These are phyloP conservation scores for Pugionium dolabratum DNA, from an alignment of 345 rosid species.

Conservation along the genomic window DNA sequence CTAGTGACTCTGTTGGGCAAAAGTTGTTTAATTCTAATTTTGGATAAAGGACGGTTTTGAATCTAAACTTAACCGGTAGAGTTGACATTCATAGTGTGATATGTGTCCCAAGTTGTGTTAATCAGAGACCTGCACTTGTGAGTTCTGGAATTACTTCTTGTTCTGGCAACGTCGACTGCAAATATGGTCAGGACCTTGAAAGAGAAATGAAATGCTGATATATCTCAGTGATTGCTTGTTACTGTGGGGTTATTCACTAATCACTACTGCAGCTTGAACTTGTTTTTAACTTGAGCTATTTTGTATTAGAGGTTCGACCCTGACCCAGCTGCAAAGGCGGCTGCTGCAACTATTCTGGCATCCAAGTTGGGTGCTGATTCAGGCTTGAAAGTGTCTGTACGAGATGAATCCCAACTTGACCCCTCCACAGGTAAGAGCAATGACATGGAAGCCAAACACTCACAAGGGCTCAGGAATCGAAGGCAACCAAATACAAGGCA, in stretches of 20 bases:
- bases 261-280: not conserved
- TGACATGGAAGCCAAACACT: conserved; percentile 55
- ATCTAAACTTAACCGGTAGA: not conserved
- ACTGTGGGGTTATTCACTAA: not conserved
- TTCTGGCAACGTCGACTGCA: not conserved
- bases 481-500: conserved; percentile 51
- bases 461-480: conserved; percentile 69
- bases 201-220: conserved; percentile 11
- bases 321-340: conserved; percentile 98
- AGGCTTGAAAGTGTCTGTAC: conserved; percentile 70
- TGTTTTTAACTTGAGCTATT: conserved; percentile 22
- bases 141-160: not conserved
- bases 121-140: conserved; percentile 1
- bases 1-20: not conserved
- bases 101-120: conserved; percentile 1
- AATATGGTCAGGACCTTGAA: not conserved
- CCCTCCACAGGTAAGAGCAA: conserved; percentile 52
- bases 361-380: conserved; percentile 94
- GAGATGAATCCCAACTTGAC: conserved; percentile 54
- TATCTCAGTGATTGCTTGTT: conserved; percentile 1
- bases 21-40: not conserved
- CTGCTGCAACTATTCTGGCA: conserved; percentile 94
- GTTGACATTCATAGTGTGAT: not conserved
- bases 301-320: conserved; percentile 79
- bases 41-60: not conserved